Evolutionary conservation across 2,329 filamentous ascomycete genomes (phyloP).

Genomic region (Beauveria rudraprayagi): DNA sequence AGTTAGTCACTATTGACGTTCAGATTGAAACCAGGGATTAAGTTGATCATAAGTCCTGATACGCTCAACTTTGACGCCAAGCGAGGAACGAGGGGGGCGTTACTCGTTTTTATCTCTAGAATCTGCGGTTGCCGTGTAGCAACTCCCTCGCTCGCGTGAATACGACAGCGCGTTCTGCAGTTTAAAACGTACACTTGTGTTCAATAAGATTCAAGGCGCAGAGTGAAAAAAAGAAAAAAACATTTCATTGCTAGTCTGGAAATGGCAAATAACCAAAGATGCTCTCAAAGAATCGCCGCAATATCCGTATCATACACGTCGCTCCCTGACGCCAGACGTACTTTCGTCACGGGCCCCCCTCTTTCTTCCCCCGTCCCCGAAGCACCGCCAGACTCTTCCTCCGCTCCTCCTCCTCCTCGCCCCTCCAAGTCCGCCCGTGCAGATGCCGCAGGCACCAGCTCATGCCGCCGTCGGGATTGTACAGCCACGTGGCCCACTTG

Average conservation of each 20-base stretch:
- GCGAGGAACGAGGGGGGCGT: too few relatives aligned
- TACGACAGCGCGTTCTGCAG: too few relatives aligned
- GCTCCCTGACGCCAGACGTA: neutral
- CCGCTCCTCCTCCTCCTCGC: conserved; percentile 8
- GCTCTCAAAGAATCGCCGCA: neutral
- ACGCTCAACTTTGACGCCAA: too few relatives aligned
- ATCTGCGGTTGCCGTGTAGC: too few relatives aligned
- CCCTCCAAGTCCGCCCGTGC: conserved; percentile 39
- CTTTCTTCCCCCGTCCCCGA: neutral
- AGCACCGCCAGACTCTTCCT: neutral
- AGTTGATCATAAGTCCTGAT: too few relatives aligned
- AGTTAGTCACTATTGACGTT: too few relatives aligned
- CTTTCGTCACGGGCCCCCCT: neutral
- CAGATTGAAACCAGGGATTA: too few relatives aligned
- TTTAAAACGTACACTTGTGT: too few relatives aligned
- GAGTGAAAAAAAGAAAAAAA: too few relatives aligned
- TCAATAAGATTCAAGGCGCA: neutral
- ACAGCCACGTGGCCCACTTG: conserved; percentile 49
- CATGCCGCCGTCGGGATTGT: conserved; percentile 40
- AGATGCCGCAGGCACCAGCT: conserved; percentile 41
- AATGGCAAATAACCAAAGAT: neutral
- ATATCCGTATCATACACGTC: neutral
- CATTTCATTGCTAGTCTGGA: neutral
- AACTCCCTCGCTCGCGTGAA: too few relatives aligned
- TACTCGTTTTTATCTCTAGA: too few relatives aligned